Conservation (phyloP, 495 filamentous ascomycete genomes). For the Cryomyces minteri region DNA sequence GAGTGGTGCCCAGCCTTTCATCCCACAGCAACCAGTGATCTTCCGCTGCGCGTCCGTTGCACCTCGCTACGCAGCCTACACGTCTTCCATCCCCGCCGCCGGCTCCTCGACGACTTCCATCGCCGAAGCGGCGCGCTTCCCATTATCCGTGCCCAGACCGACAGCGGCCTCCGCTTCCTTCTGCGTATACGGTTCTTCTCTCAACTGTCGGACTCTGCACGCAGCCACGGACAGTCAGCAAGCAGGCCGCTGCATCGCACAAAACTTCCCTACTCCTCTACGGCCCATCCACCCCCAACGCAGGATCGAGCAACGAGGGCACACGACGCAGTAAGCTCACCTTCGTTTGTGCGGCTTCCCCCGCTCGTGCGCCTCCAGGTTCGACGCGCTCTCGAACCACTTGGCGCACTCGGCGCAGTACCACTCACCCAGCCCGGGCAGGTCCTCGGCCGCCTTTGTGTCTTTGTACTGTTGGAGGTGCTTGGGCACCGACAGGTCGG, state of each 20-base stretch:
- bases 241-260: no score
- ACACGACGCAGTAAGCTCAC: conserved; percentile 26
- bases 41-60: no score
- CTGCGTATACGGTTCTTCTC: conserved; percentile 70
- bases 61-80: no score
- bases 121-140: conserved; percentile 3
- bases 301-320: background rate
- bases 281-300: no score
- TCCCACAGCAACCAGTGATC: no score
- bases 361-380: conserved; percentile 53
- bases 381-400: conserved; percentile 81
- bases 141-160: conserved; percentile 50
- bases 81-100: no score
- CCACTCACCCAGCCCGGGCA: conserved; percentile 62
- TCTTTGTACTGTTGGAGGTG: conserved; percentile 64
- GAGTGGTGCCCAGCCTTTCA: no score
- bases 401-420: conserved; percentile 94
- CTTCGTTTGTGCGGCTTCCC: conserved; percentile 87
- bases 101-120: no score
- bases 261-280: no score
- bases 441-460: conserved; percentile 64
- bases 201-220: conserved; percentile 49
- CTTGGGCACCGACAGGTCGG: conserved; percentile 54
- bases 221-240: background rate
- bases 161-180: conserved; percentile 69